Conservation (phyloP, 225 moss, liverwort and hornwort genomes). For the Sphagnum contortum region DNA sequence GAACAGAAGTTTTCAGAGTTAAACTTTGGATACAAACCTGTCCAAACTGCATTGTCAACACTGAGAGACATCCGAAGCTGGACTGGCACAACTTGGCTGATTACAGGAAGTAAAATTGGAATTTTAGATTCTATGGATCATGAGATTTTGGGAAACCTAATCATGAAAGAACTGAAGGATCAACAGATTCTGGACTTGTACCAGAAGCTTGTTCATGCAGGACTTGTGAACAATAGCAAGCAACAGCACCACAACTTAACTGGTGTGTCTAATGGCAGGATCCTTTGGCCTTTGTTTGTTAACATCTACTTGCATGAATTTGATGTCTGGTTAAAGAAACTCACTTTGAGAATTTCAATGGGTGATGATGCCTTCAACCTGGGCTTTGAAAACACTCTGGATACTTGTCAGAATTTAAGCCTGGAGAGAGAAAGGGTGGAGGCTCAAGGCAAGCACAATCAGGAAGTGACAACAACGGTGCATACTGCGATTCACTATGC, state of each 20-base stretch:
- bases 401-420: not conserved
- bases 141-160: conserved; percentile 19
- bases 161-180: conserved; percentile 35
- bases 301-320: conserved; percentile 39
- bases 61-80: conserved; percentile 35
- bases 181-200: conserved; percentile 58
- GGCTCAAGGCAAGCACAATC: too few species aligned
- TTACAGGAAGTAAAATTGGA: conserved; percentile 13
- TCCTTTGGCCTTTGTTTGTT: conserved; percentile 37
- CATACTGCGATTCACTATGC: conserved; percentile 21
- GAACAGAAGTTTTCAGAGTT: conserved; percentile 5
- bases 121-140: conserved; percentile 24
- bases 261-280: conserved; percentile 33
- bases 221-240: conserved; percentile 11
- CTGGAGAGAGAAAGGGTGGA: too few species aligned
- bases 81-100: conserved; percentile 44
- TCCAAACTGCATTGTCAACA: conserved; percentile 23
- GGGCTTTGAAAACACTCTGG: not conserved
- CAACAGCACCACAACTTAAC: conserved; percentile 36
- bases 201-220: conserved; percentile 52
- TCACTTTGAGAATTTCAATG: conserved; percentile 12
- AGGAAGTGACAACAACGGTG: not conserved
- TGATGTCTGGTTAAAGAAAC: conserved; percentile 25
- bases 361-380: not conserved
- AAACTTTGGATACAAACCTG: conserved; percentile 1